Base-by-base conservation (phyloP, 2,329 filamentous ascomycete genomes). In the Ceratocystis cubensis region DNA sequence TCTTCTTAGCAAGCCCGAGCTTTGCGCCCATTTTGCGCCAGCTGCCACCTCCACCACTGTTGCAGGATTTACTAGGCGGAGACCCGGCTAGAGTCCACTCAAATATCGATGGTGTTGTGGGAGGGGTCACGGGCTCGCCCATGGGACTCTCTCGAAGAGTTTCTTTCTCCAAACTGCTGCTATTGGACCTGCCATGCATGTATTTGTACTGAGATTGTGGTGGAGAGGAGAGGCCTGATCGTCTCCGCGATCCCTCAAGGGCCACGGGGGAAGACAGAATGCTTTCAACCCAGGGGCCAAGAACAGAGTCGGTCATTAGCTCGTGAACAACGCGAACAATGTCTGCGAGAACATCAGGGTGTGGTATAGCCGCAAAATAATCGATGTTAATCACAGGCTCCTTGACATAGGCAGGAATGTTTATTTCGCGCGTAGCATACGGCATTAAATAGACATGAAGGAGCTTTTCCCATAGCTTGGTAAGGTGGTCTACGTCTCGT, bases 241-340 rank as follows among this genome's bases (percentile, higher is more conserved):
- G 61, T 53, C 48, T 53, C 25, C 48, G 48, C 4, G 61, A 63
- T 69, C 77, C 72, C 69, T 84, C 76, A 0, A 78, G 77, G 4
- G 78, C 77, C 6, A 78, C 78, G 1, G 74, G 76, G 20, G 80
- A 80, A 17, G 56, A n/a, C 56, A 59, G 5, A 37, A 59, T 37
- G 56, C 56, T 59, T 59, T 59, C 46, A 65, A 97, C 81, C 73
- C 97, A 99, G 0, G 93, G 92, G 0, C 96, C 86, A 64, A 97
- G 80, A 0, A 97, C 89, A 2, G 92, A 96, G 74, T 97, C 94
- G 72, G 96, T 95, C 92, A 99, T 97, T 66, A 99, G 80, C 71
- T 97, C 94, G 75, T 93, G 92, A 50, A 96, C 89, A 69, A 96
- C 95, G 69, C 84, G 83, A 28, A 96, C 88, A 22, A 94, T 91